Conservation (phyloP, 169 alveolate species). For the Babesia sp. region DNA sequence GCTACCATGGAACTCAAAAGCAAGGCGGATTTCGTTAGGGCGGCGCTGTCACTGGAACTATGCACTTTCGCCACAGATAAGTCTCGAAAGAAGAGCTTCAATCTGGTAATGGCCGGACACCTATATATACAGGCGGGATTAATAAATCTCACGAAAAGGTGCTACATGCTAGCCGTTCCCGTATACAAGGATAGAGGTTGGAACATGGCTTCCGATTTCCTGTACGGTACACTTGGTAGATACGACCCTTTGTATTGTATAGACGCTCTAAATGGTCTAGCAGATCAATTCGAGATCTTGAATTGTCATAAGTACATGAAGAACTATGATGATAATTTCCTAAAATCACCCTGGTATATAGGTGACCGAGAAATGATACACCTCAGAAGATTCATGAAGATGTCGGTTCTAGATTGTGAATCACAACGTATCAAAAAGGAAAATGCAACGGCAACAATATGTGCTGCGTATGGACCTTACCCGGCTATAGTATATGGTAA, state of each 20-base stretch:
- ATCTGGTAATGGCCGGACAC: conserved; percentile 66
- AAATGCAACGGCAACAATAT: background rate
- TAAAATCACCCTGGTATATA: conserved; percentile 16
- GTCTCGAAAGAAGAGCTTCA: conserved; percentile 30
- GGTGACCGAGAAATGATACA: conserved; percentile 54
- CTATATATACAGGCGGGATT: conserved; percentile 51
- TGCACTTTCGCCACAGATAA: conserved; percentile 24
- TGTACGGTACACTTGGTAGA: conserved; percentile 44
- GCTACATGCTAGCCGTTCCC: conserved; percentile 42
- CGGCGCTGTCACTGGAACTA: conserved; percentile 59
- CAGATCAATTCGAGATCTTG: conserved; percentile 24
- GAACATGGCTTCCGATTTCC: conserved; percentile 46
- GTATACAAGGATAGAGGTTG: conserved; percentile 44
- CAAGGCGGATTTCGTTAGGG: conserved; percentile 44
- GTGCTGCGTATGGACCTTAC: conserved; percentile 1
- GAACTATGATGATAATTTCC: background rate
- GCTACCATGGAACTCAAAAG: conserved; percentile 38
- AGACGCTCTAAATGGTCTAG: conserved; percentile 42
- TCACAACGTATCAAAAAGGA: background rate
- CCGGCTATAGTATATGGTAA: conserved; percentile 14
- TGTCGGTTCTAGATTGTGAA: conserved; percentile 1
- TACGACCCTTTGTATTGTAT: conserved; percentile 39
- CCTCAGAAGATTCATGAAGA: conserved; percentile 55
- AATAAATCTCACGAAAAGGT: conserved; percentile 44
- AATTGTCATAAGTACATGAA: conserved; percentile 8